phyloP scores from a whole-genome alignment of 768 basidiomycete species.

The Psilocybe cubensis region DNA sequence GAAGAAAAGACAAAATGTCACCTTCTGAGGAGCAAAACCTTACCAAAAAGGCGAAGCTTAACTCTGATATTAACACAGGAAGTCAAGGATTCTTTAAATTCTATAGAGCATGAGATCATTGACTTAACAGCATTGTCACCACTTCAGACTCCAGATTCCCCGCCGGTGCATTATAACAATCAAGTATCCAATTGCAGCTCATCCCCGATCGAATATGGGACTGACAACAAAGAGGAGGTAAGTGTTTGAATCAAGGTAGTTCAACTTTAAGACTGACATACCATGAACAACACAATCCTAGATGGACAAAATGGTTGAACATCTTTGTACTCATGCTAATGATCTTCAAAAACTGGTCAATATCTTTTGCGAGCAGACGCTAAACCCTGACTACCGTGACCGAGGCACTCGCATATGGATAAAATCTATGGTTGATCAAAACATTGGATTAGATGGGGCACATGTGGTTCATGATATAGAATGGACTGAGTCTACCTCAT shows the following conservation, averaged over 20 bases:
- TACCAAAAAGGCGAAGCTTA: neutral
- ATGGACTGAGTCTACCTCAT: conserved; percentile 14
- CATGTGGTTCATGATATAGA: conserved; percentile 21
- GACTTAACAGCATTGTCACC: no score
- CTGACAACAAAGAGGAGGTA: conserved; percentile 3
- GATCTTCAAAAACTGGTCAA: neutral
- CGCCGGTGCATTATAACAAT: no score
- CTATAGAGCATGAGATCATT: no score
- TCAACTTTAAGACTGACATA: neutral
- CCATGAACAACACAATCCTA: neutral
- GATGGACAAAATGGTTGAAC: neutral
- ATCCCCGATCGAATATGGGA: neutral
- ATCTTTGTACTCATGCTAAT: neutral
- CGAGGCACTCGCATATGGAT: conserved; percentile 4
- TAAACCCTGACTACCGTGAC: neutral
- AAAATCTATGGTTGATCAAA: conserved; percentile 8
- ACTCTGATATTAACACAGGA: no score
- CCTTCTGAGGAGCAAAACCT: neutral
- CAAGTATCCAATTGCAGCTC: no score
- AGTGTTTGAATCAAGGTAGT: neutral
- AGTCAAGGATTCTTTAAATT: no score
- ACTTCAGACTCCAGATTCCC: neutral
- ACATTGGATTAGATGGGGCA: conserved; percentile 17
- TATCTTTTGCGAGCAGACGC: neutral
- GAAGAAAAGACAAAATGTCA: neutral